Conservation (phyloP, 2,329 filamentous ascomycete species). For the Trichoderma simmonsii region DNA sequence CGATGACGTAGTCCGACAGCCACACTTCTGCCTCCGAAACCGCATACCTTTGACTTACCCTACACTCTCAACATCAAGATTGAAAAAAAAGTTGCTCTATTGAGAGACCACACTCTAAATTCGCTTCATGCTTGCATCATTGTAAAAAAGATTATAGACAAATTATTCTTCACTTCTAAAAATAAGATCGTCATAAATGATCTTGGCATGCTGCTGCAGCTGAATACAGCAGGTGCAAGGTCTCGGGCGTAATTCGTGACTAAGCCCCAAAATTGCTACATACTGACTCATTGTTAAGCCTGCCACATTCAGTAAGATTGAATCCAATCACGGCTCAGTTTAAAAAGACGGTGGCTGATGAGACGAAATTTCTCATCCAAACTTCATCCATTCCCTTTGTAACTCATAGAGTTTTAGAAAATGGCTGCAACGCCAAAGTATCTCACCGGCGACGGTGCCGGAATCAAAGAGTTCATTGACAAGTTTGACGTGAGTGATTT, state of each 20-base stretch:
- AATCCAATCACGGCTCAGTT: not conserved
- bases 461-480: constrained; percentile 79
- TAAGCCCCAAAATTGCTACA: constrained; percentile 2
- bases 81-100: not conserved
- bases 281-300: not conserved
- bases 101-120: not conserved
- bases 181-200: not conserved
- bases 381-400: not conserved
- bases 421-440: constrained; percentile 49
- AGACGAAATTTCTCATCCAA: not conserved
- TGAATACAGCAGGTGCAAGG: not conserved
- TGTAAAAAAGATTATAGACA: not conserved
- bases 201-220: not conserved
- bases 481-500: constrained; percentile 77
- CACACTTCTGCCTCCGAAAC: not conserved
- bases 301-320: not conserved
- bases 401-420: not conserved
- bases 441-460: constrained; percentile 74
- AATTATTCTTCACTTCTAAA: not conserved
- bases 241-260: not conserved
- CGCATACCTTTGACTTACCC: not conserved
- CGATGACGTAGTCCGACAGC: not conserved
- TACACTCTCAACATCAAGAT: not conserved
- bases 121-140: not conserved
- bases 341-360: not conserved